Evolutionary conservation across 2,329 filamentous ascomycete genomes (phyloP).

Genomic region (Dactylonectria macrodidyma): DNA sequence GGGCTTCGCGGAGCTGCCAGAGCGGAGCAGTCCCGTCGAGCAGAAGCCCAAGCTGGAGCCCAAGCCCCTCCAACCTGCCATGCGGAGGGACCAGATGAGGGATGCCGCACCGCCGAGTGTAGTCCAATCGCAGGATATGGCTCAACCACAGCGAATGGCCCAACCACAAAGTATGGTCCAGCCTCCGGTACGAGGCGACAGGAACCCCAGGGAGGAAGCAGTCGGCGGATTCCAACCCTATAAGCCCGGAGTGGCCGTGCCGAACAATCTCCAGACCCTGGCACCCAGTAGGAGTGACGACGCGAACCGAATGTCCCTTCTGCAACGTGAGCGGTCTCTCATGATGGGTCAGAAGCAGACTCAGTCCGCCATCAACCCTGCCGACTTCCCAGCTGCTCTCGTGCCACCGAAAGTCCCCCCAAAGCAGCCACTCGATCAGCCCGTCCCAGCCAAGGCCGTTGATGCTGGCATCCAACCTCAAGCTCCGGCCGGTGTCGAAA

Average conservation of each 20-base stretch:
- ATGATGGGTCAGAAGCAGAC: conserved; percentile 41
- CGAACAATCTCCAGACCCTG: conserved; percentile 25
- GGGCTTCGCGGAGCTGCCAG: conserved; percentile 57
- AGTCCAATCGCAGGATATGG: not conserved
- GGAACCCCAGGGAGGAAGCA: conserved; percentile 20
- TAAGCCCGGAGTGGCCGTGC: conserved; percentile 22
- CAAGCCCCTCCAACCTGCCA: conserved; percentile 18
- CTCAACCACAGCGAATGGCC: conserved; percentile 11
- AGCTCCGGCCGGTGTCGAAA: conserved; percentile 1
- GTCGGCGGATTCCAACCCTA: conserved; percentile 36
- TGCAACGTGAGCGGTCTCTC: conserved; percentile 47
- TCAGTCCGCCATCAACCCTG: conserved; percentile 35
- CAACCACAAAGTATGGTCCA: conserved; percentile 12
- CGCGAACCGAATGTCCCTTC: conserved; percentile 28
- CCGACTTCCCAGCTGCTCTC: conserved; percentile 41
- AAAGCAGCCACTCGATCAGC: conserved; percentile 33
- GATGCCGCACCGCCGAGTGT: not conserved
- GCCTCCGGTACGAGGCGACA: conserved; percentile 28
- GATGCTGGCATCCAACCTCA: conserved; percentile 2
- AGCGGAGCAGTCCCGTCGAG: conserved; percentile 51
- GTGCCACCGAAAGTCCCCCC: conserved; percentile 43
- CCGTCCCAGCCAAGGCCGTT: conserved; percentile 15
- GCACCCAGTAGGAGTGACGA: conserved; percentile 11
- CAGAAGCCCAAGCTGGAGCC: conserved; percentile 38
- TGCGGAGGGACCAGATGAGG: conserved; percentile 30